Evolutionary conservation across 2,329 filamentous ascomycete species (phyloP).

Genomic region (Microdochium trichocladiopsis): DNA sequence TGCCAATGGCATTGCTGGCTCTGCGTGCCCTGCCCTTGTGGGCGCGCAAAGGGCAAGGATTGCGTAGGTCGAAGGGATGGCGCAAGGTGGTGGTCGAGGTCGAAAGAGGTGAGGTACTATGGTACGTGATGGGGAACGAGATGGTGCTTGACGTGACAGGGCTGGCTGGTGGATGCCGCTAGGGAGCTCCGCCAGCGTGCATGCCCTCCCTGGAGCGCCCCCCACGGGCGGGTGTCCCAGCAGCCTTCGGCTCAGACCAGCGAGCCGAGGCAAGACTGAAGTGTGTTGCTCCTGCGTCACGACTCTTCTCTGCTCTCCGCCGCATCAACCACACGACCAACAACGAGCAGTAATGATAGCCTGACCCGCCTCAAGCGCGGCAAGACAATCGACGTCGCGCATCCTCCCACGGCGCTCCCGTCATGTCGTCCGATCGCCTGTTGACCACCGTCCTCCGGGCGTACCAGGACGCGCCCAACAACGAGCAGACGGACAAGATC

Average conservation of each 20-base stretch:
- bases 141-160: too few relatives aligned
- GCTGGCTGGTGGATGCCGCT: too few relatives aligned
- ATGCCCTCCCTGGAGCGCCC: too few relatives aligned
- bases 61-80: not conserved
- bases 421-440: slow-evolving; percentile 61
- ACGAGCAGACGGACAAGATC: slow-evolving; percentile 44
- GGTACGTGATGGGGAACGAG: not conserved
- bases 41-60: not conserved
- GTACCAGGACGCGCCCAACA: slow-evolving; percentile 47
- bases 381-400: not conserved
- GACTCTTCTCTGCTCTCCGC: not conserved
- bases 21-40: not conserved
- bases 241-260: too few relatives aligned
- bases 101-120: not conserved
- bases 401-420: not conserved
- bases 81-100: not conserved
- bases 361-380: not conserved
- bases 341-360: too few relatives aligned
- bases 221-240: too few relatives aligned
- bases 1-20: not conserved
- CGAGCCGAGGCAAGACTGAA: too few relatives aligned
- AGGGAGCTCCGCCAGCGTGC: not conserved
- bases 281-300: not conserved
- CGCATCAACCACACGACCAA: not conserved
- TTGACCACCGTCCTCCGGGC: slow-evolving; percentile 59